phyloP scores from a whole-genome alignment of 1,284 basidiomycete species.

The Cryptococcus sp. region DNA sequence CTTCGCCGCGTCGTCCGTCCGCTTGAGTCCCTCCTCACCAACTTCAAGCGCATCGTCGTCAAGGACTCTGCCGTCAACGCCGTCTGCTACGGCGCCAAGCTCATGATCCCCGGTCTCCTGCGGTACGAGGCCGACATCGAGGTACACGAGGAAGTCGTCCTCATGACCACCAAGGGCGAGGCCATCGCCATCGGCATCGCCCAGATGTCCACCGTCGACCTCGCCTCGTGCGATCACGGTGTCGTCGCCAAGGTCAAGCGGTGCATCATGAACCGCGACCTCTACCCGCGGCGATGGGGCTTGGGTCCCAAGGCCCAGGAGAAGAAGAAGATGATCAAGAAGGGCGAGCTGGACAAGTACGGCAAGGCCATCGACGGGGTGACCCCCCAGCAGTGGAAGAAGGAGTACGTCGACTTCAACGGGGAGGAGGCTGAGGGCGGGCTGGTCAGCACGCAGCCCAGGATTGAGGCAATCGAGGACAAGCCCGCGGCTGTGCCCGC shows the following conservation, averaged over 20 bases:
- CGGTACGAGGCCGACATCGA: slow-evolving; percentile 97
- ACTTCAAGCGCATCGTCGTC: slow-evolving; percentile 98
- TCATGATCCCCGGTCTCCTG: slow-evolving; percentile 98
- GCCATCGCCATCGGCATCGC: slow-evolving; percentile 95
- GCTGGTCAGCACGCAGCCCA: slow-evolving; percentile 42
- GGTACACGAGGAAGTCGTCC: slow-evolving; percentile 92
- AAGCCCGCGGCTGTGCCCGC: slow-evolving; percentile 48
- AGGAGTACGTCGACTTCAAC: slow-evolving; percentile 88
- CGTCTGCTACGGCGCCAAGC: slow-evolving; percentile 98
- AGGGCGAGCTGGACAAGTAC: slow-evolving; percentile 93
- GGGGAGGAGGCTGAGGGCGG: slow-evolving; percentile 42
- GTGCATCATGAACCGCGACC: slow-evolving; percentile 99
- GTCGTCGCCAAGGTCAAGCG: slow-evolving; percentile 99
- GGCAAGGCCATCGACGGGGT: slow-evolving; percentile 87
- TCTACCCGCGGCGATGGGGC: slow-evolving; percentile 97
- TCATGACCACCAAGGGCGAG: slow-evolving; percentile 99
- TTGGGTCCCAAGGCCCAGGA: slow-evolving; percentile 92
- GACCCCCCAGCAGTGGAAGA: slow-evolving; percentile 87
- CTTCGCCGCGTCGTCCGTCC: slow-evolving; percentile 92
- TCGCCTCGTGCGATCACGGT: slow-evolving; percentile 97
- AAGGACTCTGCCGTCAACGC: slow-evolving; percentile 99
- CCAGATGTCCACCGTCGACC: slow-evolving; percentile 98
- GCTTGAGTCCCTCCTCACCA: slow-evolving; percentile 87
- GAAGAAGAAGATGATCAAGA: slow-evolving; percentile 98
- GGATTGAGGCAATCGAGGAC: slow-evolving; percentile 54